Percentiles rank a stretch among this genome's conserved stretches.
Evolutionary conservation across 1,139 yeast species (phyloP).

Genomic region (Blastobotrys aristatus): DNA sequence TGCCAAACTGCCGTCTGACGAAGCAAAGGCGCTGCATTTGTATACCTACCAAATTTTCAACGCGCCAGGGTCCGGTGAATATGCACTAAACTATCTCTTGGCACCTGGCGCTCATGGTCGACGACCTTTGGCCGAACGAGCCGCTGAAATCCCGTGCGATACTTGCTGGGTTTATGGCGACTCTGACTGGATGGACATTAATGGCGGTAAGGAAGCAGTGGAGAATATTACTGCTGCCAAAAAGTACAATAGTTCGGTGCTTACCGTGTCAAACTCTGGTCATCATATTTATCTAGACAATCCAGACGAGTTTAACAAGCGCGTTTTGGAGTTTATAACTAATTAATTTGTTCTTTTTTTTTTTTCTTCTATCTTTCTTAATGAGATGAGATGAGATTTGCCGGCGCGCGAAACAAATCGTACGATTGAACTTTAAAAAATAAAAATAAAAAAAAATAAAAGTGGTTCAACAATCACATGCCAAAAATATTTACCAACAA

Average conservation of each 20-base stretch:
- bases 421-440: too few relatives aligned
- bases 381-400: too few relatives aligned
- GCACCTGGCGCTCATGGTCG: slow-evolving; percentile 77
- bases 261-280: slow-evolving; percentile 54
- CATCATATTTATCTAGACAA: slow-evolving; percentile 80
- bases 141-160: slow-evolving; percentile 33
- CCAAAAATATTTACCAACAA: not conserved
- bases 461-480: slow-evolving; percentile 3
- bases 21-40: slow-evolving; percentile 41
- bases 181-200: slow-evolving; percentile 79
- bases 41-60: slow-evolving; percentile 59
- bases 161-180: slow-evolving; percentile 69
- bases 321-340: slow-evolving; percentile 40
- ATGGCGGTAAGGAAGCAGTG: slow-evolving; percentile 59
- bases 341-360: not conserved
- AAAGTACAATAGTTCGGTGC: slow-evolving; percentile 34
- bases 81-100: slow-evolving; percentile 56
- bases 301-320: slow-evolving; percentile 52
- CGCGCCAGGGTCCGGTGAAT: slow-evolving; percentile 59
- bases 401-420: too few relatives aligned
- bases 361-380: not conserved
- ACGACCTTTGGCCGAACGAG: slow-evolving; percentile 67
- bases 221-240: slow-evolving; percentile 21
- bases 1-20: slow-evolving; percentile 29
- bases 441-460: too few relatives aligned